Conservation (phyloP, 2,329 filamentous ascomycete genomes). For the Cryphonectria naterciae region DNA sequence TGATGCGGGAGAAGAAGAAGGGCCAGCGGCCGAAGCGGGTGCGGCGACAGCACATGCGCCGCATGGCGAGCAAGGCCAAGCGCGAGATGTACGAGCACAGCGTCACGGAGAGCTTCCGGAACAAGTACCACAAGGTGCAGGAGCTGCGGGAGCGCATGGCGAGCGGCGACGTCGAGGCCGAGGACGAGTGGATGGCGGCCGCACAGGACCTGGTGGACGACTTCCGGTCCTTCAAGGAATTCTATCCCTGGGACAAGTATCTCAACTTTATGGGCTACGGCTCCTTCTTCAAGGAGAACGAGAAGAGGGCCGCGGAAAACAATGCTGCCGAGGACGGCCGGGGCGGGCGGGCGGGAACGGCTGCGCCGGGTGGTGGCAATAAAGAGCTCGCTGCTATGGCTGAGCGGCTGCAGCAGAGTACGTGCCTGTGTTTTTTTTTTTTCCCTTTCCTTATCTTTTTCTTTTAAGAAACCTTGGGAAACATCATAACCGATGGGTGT, state of each 20-base stretch:
- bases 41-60: constrained; percentile 26
- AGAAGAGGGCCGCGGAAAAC: constrained; percentile 30
- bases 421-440: constrained; percentile 35
- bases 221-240: constrained; percentile 65
- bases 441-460: too few species aligned
- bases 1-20: constrained; percentile 30
- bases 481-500: neutral
- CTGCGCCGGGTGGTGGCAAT: constrained; percentile 35
- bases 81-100: constrained; percentile 36
- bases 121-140: constrained; percentile 49
- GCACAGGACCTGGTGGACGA: constrained; percentile 65
- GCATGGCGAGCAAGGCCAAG: constrained; percentile 34
- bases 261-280: constrained; percentile 57
- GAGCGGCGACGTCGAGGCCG: constrained; percentile 48
- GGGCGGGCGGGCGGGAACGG: constrained; percentile 23
- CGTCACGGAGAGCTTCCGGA: constrained; percentile 36
- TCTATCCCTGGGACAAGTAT: constrained; percentile 70
- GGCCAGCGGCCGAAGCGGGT: constrained; percentile 24
- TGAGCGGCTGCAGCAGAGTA: constrained; percentile 58
- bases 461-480: too few species aligned
- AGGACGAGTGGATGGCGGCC: constrained; percentile 59
- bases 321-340: constrained; percentile 29
- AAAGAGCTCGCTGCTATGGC: constrained; percentile 59
- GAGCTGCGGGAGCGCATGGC: constrained; percentile 48
- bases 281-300: constrained; percentile 42